Conservation (phyloP, 257 asterid genomes). For the Pogostemon cablin region DNA sequence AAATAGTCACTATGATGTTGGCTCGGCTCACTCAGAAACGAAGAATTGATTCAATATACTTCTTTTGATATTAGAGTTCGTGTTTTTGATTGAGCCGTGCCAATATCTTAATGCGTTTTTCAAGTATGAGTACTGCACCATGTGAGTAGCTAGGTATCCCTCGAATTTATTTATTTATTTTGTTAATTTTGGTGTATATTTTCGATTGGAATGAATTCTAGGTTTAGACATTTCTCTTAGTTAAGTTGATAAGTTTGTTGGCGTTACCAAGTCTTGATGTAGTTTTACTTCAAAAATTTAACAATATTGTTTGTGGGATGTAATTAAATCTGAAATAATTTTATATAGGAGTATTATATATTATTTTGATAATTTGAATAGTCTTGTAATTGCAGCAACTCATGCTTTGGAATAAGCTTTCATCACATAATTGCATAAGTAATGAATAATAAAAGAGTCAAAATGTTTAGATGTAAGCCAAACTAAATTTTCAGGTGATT, state of each 20-base stretch:
- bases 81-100: conserved; percentile 69
- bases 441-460: too few relatives aligned
- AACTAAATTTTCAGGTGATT: too few relatives aligned
- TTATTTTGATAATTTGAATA: too few relatives aligned
- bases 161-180: conserved; percentile 1
- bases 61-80: background rate
- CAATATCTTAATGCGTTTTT: conserved; percentile 64
- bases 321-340: too few relatives aligned
- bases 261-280: background rate
- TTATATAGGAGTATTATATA: too few relatives aligned
- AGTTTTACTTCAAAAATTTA: background rate
- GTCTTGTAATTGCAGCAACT: too few relatives aligned
- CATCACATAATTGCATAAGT: too few relatives aligned
- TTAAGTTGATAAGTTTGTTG: background rate
- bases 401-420: too few relatives aligned
- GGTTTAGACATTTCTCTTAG: background rate
- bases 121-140: conserved; percentile 1
- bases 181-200: background rate
- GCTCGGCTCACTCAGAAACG: conserved; percentile 56
- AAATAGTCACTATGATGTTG: conserved; percentile 54
- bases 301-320: background rate
- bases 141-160: background rate
- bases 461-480: too few relatives aligned
- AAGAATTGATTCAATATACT: background rate
- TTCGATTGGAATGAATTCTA: background rate